Evolutionary conservation across 306 rosid species (phyloP).

Genomic region (Mucuna pruriens): DNA sequence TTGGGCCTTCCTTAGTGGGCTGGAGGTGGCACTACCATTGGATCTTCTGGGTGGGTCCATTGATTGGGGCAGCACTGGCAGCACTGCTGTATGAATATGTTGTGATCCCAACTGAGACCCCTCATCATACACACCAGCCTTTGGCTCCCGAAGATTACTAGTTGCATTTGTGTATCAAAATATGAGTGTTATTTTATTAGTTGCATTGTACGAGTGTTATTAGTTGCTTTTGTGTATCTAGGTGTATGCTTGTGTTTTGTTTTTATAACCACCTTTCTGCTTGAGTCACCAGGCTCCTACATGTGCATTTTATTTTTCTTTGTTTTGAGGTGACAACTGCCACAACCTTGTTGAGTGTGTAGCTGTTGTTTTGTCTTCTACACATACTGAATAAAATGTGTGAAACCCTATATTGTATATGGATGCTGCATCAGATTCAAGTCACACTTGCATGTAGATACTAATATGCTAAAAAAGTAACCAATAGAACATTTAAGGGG

Average conservation of each 20-base stretch:
- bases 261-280: neutral
- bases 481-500: neutral
- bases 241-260: slow-evolving; percentile 21
- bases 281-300: neutral
- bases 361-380: slow-evolving; percentile 26
- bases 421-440: neutral
- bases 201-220: slow-evolving; percentile 9
- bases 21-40: slow-evolving; percentile 93
- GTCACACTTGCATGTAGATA: neutral
- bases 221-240: neutral
- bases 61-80: slow-evolving; percentile 85
- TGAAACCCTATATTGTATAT: slow-evolving; percentile 33
- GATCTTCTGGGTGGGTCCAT: slow-evolving; percentile 95
- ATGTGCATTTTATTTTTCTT: slow-evolving; percentile 19
- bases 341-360: slow-evolving; percentile 22
- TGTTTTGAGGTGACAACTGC: slow-evolving; percentile 13
- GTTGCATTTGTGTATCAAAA: slow-evolving; percentile 17
- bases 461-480: neutral
- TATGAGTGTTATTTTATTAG: neutral
- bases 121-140: slow-evolving; percentile 83
- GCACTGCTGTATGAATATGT: slow-evolving; percentile 75
- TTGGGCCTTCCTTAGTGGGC: slow-evolving; percentile 91
- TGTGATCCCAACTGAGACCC: slow-evolving; percentile 76
- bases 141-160: slow-evolving; percentile 95
- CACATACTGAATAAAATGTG: slow-evolving; percentile 54